Conservation (phyloP, 2,329 filamentous ascomycete species). For the Dactylonectria estremocensis region DNA sequence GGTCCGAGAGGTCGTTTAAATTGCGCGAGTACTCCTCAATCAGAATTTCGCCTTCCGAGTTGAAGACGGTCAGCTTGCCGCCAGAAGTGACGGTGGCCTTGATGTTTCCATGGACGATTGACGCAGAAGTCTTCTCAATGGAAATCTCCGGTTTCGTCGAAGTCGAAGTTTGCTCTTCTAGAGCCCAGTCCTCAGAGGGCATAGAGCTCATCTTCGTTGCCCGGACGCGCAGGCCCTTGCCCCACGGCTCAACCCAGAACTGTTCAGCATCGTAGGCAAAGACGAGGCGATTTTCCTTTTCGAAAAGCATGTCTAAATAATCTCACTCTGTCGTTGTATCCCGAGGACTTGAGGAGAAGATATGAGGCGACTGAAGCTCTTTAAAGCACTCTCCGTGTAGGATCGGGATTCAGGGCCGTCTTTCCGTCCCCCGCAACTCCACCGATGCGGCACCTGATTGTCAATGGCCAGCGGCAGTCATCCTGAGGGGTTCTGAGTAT, state of each 20-base stretch:
- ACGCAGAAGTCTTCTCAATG: slow-evolving; percentile 30
- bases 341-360: background rate
- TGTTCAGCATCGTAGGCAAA: slow-evolving; percentile 59
- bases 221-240: slow-evolving; percentile 63
- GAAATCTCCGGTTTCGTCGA: slow-evolving; percentile 4
- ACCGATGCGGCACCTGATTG: slow-evolving; percentile 1
- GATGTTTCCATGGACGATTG: slow-evolving; percentile 29
- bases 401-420: slow-evolving; percentile 13
- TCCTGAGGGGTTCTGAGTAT: background rate
- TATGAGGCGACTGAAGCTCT: background rate
- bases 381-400: background rate
- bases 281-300: slow-evolving; percentile 22
- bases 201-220: slow-evolving; percentile 58
- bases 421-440: slow-evolving; percentile 17
- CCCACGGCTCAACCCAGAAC: slow-evolving; percentile 66
- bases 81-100: slow-evolving; percentile 47
- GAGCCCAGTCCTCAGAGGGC: slow-evolving; percentile 41
- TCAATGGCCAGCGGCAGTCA: slow-evolving; percentile 12
- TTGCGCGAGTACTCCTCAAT: slow-evolving; percentile 54
- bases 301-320: slow-evolving; percentile 14
- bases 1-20: slow-evolving; percentile 63
- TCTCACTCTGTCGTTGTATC: background rate
- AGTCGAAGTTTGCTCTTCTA: slow-evolving; percentile 1
- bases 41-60: slow-evolving; percentile 47
- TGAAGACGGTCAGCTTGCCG: slow-evolving; percentile 49